Percentiles rank a stretch among this genome's conserved stretches.
Conservation (phyloP, 306 rosid species). For the Casuarina glauca region DNA sequence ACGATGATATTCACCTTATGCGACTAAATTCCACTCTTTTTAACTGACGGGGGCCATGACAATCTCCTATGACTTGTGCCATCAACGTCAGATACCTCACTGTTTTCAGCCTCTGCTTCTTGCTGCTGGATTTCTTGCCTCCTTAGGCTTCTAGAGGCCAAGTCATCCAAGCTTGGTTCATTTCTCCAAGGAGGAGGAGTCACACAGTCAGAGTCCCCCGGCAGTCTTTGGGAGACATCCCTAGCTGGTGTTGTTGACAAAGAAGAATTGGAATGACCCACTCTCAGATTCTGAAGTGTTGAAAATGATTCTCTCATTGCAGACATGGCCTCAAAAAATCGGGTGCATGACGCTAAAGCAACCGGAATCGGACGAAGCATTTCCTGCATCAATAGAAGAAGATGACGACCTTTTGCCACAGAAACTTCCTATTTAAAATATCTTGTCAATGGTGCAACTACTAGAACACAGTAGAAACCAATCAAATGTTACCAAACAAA, state of each 20-base stretch:
- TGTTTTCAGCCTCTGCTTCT: constrained; percentile 38
- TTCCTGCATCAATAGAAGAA: constrained; percentile 48
- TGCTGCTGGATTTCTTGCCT: constrained; percentile 43
- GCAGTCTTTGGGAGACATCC: constrained; percentile 54
- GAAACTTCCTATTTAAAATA: neutral
- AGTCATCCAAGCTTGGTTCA: constrained; percentile 61
- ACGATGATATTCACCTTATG: neutral
- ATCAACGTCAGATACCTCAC: constrained; percentile 27
- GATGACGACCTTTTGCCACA: constrained; percentile 7
- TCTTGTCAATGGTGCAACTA: neutral
- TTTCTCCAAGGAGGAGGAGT: constrained; percentile 76
- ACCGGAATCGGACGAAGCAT: constrained; percentile 98
- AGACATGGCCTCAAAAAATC: constrained; percentile 96
- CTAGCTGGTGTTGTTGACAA: constrained; percentile 54
- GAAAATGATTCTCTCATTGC: constrained; percentile 97
- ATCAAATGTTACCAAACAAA: neutral
- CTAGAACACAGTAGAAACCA: neutral
- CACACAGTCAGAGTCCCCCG: constrained; percentile 51
- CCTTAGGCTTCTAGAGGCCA: constrained; percentile 49
- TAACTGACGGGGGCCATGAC: constrained; percentile 59
- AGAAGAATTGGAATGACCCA: constrained; percentile 51
- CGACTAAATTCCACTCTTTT: constrained; percentile 43
- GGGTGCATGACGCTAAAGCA: constrained; percentile 91
- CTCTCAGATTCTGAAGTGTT: constrained; percentile 81
- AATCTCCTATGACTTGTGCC: constrained; percentile 45